Conservation (phyloP, 2,329 filamentous ascomycete genomes). For the Trichophyton schoenleinii region DNA sequence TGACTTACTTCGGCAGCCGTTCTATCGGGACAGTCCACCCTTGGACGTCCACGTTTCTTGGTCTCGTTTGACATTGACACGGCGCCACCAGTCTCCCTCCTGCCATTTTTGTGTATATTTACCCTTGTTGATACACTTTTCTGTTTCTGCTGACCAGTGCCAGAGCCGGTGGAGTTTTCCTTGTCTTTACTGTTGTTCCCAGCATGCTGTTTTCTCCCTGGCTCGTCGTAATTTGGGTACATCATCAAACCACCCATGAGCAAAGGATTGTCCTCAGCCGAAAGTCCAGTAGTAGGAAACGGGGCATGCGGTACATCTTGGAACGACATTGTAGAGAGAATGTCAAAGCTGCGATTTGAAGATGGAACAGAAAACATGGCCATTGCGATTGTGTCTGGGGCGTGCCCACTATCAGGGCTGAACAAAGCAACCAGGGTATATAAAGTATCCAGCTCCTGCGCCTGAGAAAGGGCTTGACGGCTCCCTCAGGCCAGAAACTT, state of each 20-base stretch:
- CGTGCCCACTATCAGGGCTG: neutral
- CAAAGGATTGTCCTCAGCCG: neutral
- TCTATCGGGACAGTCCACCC: conserved; percentile 64
- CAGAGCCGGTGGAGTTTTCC: neutral
- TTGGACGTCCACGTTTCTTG: conserved; percentile 58
- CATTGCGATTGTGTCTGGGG: neutral
- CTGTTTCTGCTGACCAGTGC: neutral
- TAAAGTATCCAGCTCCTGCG: neutral
- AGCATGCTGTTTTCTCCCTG: neutral
- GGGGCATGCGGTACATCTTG: neutral
- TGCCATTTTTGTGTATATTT: neutral
- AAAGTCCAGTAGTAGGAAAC: neutral
- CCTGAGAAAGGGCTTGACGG: neutral
- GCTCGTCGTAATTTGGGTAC: neutral
- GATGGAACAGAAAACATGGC: neutral
- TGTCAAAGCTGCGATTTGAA: conserved; percentile 4
- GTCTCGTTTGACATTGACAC: neutral
- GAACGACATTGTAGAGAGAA: conserved; percentile 7
- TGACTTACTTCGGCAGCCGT: conserved; percentile 62
- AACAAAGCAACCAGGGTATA: neutral
- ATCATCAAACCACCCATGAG: neutral
- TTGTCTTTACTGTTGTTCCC: neutral
- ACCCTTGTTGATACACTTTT: neutral
- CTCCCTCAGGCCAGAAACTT: neutral
- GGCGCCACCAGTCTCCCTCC: neutral